Evolutionary conservation across 768 basidiomycete genomes (phyloP).

Genomic region (Zangia roseola): DNA sequence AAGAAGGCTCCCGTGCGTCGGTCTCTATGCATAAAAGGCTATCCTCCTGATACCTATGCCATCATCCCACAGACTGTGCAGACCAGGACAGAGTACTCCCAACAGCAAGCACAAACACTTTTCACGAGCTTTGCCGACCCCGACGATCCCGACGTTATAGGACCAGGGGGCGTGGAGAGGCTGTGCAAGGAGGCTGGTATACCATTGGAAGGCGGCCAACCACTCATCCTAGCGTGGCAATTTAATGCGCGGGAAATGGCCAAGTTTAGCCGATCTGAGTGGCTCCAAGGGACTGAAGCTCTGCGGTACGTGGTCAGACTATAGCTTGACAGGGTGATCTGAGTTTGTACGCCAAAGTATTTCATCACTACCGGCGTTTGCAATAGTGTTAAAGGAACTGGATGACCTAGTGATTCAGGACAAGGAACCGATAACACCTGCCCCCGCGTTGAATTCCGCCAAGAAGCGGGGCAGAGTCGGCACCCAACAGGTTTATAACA

Average conservation of each 20-base stretch:
- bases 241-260: slow-evolving; percentile 69
- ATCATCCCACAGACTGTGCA: slow-evolving; percentile 4
- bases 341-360: slow-evolving; percentile 36
- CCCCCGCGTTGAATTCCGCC: slow-evolving; percentile 20
- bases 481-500: slow-evolving; percentile 52
- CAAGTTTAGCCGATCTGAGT: slow-evolving; percentile 66
- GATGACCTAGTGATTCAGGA: slow-evolving; percentile 57
- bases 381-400: slow-evolving; percentile 55
- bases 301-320: slow-evolving; percentile 39
- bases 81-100: slow-evolving; percentile 42
- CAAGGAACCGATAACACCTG: slow-evolving; percentile 37
- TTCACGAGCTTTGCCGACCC: slow-evolving; percentile 66
- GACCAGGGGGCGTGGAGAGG: slow-evolving; percentile 68
- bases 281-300: slow-evolving; percentile 55
- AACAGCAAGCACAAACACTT: slow-evolving; percentile 48
- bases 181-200: slow-evolving; percentile 71
- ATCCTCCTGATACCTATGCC: neutral
- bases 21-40: neutral
- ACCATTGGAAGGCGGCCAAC: slow-evolving; percentile 68
- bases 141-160: slow-evolving; percentile 50
- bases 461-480: slow-evolving; percentile 32
- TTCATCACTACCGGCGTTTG: slow-evolving; percentile 48
- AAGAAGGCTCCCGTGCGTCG: slow-evolving; percentile 32
- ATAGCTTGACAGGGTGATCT: neutral
- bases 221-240: slow-evolving; percentile 77